These are phyloP conservation scores for Parsonsia alboflavescens DNA, from an alignment of 257 asterid species.

Conservation along the genomic window DNA sequence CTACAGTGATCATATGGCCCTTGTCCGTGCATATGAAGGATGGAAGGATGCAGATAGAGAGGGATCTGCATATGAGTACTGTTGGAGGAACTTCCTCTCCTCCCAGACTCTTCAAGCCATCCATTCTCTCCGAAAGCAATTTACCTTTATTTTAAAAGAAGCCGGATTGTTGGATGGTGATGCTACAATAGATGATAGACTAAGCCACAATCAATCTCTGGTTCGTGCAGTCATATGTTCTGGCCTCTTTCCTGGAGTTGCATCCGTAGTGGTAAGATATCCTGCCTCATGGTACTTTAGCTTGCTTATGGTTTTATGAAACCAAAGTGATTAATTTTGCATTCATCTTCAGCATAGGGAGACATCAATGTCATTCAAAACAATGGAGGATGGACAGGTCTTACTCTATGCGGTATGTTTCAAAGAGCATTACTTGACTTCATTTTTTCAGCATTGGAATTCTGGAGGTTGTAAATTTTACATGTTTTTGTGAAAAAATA, in stretches of 20 bases:
- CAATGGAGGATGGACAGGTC: constrained; percentile 98
- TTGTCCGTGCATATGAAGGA: constrained; percentile 98
- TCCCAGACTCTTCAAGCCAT: constrained; percentile 96
- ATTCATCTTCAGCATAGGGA: constrained; percentile 75
- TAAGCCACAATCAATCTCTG: constrained; percentile 87
- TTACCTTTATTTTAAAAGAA: constrained; percentile 76
- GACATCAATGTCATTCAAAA: constrained; percentile 94
- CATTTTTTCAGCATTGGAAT: not conserved
- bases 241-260: constrained; percentile 92
- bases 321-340: constrained; percentile 6
- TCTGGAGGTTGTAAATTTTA: not conserved
- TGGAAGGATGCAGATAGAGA: constrained; percentile 99
- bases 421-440: constrained; percentile 4
- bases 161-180: constrained; percentile 73
- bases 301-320: not conserved
- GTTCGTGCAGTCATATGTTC: constrained; percentile 99
- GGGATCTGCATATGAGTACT: constrained; percentile 92
- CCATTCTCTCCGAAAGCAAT: constrained; percentile 93
- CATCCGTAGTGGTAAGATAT: constrained; percentile 81
- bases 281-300: not conserved
- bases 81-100: constrained; percentile 97
- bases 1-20: constrained; percentile 99
- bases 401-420: constrained; percentile 85
- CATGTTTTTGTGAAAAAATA: not conserved
- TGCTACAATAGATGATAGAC: constrained; percentile 52